Evolutionary conservation across 129 eudicot genomes (phyloP), one percentile per base, ranked within the genome.

Genomic region (Smallanthus sonchifolius): DNA sequence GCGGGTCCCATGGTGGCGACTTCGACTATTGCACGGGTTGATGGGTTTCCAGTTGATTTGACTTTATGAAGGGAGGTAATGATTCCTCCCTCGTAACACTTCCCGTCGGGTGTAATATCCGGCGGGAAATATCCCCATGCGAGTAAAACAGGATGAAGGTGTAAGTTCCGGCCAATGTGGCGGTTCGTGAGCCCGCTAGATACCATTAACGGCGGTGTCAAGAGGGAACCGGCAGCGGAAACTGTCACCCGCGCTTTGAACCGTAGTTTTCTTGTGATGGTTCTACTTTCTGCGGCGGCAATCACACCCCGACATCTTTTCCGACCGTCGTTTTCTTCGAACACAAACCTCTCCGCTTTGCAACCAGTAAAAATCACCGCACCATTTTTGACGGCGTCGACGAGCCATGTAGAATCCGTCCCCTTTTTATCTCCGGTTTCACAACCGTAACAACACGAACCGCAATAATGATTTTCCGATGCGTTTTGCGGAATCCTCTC

Each of bases 41-140:
- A 70, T 36, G 78, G 73, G 77, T 84, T 85, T 65, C 43, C 76
- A 2, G 62, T 3, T 6, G 95, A 67, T 32, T 32, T 82, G 35
- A 95, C 91, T 80, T 88, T 95, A 61, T 91, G 97, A 32, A 95
- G 52, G 10, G 96, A 83, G 15, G 99, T 91, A 10, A 91, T 80
- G 78, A 95, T 87, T 64, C 96, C 94, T 11, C 99, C 99, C 32
- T 87, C 93, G 36, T 77, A 95, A 32, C 82, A 57, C 66, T 79
- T 91, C 2, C 92, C 94, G 13, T 4, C 3, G 3, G 54, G 55
- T 74, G 75, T 38, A 1, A 65, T 17, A 62, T 7, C 48, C 6
- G 49, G 39, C 19, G 97, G 97, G 60, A 90, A 94, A 68, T 88
- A 79, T 7, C 97, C 99, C 97, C 99, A 94, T 0, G 86, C 91